phyloP scores from a whole-genome alignment of 2,329 filamentous ascomycete species.

The Colletotrichum karsti region DNA sequence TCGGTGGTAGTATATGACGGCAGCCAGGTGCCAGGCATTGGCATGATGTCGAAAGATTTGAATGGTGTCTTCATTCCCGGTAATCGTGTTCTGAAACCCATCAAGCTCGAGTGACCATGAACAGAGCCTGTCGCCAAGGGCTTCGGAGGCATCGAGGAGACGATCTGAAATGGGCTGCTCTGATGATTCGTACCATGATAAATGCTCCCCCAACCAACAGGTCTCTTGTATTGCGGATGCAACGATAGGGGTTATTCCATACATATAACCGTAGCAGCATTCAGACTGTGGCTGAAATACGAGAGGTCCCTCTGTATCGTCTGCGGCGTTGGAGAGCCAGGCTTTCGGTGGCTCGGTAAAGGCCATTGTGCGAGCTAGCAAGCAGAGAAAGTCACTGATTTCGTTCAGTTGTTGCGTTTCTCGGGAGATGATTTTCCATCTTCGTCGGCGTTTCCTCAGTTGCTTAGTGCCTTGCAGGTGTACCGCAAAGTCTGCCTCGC shows the following conservation, averaged over 20 bases:
- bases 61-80: not conserved
- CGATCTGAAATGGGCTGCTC: not conserved
- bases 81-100: not conserved
- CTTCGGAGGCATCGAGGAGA: not conserved
- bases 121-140: not conserved
- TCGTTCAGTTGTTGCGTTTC: slow-evolving; percentile 3
- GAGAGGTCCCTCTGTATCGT: not conserved
- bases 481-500: slow-evolving; percentile 3
- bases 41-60: slow-evolving; percentile 6
- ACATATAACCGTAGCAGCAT: slow-evolving; percentile 13
- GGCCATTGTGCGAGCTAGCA: not conserved
- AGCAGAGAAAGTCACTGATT: slow-evolving; percentile 2
- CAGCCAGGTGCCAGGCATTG: not conserved
- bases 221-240: not conserved
- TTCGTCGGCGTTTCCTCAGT: not conserved
- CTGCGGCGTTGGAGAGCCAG: not conserved
- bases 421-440: not conserved
- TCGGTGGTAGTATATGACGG: not conserved
- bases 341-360: not conserved
- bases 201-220: not conserved
- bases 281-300: not conserved
- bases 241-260: not conserved
- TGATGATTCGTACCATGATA: not conserved
- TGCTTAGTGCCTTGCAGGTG: slow-evolving; percentile 5
- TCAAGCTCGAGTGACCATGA: not conserved